Evolutionary conservation across 257 asterid genomes (phyloP).

Genomic region (Solanum appendiculatum): DNA sequence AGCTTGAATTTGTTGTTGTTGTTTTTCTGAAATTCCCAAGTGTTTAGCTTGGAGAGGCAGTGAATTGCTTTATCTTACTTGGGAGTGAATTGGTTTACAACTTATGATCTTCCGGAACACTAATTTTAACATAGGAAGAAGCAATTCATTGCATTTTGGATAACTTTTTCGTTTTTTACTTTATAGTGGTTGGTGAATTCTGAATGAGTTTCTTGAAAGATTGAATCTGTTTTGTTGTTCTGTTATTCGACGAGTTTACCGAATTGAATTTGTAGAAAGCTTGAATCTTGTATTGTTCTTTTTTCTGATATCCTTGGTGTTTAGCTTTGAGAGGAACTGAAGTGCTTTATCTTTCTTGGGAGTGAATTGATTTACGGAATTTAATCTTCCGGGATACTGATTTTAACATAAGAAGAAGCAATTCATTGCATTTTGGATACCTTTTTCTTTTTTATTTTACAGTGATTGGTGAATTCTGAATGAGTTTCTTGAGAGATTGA

Average conservation of each 20-base stretch:
- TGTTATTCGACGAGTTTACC: background rate
- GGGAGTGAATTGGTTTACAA: background rate
- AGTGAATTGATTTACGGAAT: background rate
- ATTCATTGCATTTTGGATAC: background rate
- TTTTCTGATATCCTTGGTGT: background rate
- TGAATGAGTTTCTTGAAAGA: background rate
- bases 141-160: background rate
- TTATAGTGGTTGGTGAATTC: background rate
- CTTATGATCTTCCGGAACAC: no score
- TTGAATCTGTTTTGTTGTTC: background rate
- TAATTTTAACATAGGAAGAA: background rate
- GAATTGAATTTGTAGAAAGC: background rate
- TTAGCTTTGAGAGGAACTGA: background rate
- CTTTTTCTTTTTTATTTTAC: background rate
- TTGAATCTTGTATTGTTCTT: background rate
- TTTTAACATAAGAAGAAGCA: background rate
- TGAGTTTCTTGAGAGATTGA: background rate
- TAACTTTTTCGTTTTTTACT: background rate
- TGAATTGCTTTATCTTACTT: no score
- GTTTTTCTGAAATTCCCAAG: no score
- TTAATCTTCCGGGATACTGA: background rate
- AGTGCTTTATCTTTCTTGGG: background rate
- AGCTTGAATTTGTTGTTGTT: no score
- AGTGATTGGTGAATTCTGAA: background rate
- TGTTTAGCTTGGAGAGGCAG: no score